Conservation (phyloP, 768 basidiomycete species). For the Suillus spraguei region DNA sequence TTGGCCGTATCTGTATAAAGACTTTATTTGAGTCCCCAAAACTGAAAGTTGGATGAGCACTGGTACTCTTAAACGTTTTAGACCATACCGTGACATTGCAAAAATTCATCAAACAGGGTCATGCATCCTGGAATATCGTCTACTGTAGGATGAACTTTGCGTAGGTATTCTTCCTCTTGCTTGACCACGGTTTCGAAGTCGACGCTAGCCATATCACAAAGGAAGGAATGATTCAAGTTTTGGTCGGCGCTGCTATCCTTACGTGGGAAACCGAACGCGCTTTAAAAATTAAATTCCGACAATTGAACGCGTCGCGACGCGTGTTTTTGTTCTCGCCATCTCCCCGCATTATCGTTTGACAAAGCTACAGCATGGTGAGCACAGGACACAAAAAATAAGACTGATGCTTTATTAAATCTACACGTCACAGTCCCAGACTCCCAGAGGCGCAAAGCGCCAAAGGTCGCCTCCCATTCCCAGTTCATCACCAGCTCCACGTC, state of each 20-base stretch:
- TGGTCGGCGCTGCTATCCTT: constrained; percentile 9
- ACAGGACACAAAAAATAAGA: neutral
- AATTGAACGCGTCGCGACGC: constrained; percentile 50
- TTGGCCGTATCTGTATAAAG: constrained; percentile 85
- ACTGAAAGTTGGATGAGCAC: constrained; percentile 45
- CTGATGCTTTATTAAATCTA: neutral
- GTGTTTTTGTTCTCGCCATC: constrained; percentile 29
- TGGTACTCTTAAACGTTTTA: neutral
- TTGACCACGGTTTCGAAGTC: constrained; percentile 58
- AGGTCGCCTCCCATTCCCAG: constrained; percentile 54
- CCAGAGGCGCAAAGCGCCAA: constrained; percentile 64
- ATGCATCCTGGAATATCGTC: constrained; percentile 86
- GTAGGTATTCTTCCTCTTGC: constrained; percentile 71
- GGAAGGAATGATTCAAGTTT: neutral
- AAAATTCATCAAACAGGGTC: constrained; percentile 70
- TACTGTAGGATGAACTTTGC: constrained; percentile 66
- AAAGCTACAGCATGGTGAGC: constrained; percentile 40
- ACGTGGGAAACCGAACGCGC: constrained; percentile 25
- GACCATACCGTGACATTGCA: constrained; percentile 66
- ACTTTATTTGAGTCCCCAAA: constrained; percentile 77
- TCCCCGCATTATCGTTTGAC: constrained; percentile 11
- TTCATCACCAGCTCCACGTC: constrained; percentile 48
- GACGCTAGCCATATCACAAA: constrained; percentile 36
- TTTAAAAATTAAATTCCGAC: constrained; percentile 46
- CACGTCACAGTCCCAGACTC: constrained; percentile 39